phyloP scores from a whole-genome alignment of 1,284 basidiomycete genomes.

The Schizophyllum amplum region DNA sequence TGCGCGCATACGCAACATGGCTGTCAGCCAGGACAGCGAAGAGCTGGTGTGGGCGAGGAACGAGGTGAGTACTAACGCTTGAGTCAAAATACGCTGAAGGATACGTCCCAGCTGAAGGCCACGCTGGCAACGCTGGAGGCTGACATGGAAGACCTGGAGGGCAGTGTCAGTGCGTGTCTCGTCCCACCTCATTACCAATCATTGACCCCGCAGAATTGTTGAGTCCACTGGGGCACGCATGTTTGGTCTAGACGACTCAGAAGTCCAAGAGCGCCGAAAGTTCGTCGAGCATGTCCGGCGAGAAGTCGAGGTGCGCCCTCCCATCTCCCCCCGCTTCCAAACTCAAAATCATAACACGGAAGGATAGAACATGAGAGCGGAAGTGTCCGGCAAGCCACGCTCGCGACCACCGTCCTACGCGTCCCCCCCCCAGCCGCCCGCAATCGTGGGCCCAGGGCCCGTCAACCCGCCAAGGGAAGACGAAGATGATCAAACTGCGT shows the following conservation, averaged over 20 bases:
- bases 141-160: slow-evolving; percentile 83
- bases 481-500: slow-evolving; percentile 56
- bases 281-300: slow-evolving; percentile 69
- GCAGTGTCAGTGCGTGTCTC: slow-evolving; percentile 66
- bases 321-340: slow-evolving; percentile 4
- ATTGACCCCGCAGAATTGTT: slow-evolving; percentile 46
- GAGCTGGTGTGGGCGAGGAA: slow-evolving; percentile 67
- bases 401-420: slow-evolving; percentile 5
- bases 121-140: slow-evolving; percentile 72
- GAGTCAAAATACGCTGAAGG: too few relatives aligned
- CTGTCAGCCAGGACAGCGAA: slow-evolving; percentile 54
- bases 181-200: background rate
- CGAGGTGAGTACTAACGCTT: slow-evolving; percentile 41
- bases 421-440: slow-evolving; percentile 1
- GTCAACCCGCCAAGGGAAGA: slow-evolving; percentile 13
- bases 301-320: slow-evolving; percentile 74
- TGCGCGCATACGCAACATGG: slow-evolving; percentile 66
- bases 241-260: slow-evolving; percentile 71
- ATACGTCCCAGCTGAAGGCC: slow-evolving; percentile 61
- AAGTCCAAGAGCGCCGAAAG: slow-evolving; percentile 62
- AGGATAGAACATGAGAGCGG: slow-evolving; percentile 64
- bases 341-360: slow-evolving; percentile 15
- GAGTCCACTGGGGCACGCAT: slow-evolving; percentile 76
- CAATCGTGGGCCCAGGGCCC: background rate
- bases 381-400: slow-evolving; percentile 28